Evolutionary conservation across 371 early-diverging fungal species (phyloP), one percentile per base, ranked within the genome.

Genomic region (Mortierella sp.): DNA sequence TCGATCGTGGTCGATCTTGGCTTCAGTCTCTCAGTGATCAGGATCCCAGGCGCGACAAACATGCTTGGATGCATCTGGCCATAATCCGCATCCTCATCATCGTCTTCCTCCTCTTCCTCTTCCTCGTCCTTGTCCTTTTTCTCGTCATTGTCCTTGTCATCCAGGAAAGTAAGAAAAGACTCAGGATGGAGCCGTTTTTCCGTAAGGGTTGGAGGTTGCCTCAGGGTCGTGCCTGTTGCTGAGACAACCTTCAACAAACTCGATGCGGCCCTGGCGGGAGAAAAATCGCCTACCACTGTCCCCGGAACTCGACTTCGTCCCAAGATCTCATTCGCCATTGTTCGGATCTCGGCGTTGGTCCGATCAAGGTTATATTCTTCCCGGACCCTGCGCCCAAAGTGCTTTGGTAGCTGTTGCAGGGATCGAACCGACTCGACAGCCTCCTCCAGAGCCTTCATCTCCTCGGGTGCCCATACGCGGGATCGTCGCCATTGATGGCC

Each of bases 21-120:
- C 24, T 16, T 45, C 0, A 16, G 22, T 45, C 5, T 41, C 47
- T 43, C 47, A 45, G 43, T 64, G 24, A 45, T 66, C 41, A 66
- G 39, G 9, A 66, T 66, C 24, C 66, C 66, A 16, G 66, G 66
- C 2, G 47, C 66, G 11, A 66, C 8, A 26, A 66, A 66, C 66
- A 66, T 44, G 43, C 24, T 16, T 8, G 66, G 66, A 24, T 66
- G 66, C 22, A 43, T 16, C 13, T 22, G 43, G 11, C 31, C 29
- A 0, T 13, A 24, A 22, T 37, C 43, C 24, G 45, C 24, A 7
- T 37, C 66, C 1, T 66, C 66, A 16, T 10, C 1, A 9, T 4
- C 5, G 19, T 43, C 40, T 41, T n/a, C n/a, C n/a, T n/a, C n/a
- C n/a, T n/a, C n/a, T n/a, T n/a, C n/a, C n/a, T n/a, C n/a, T n/a